Conservation (phyloP, 2,329 filamentous ascomycete species). For the Diaporthe velutina region DNA sequence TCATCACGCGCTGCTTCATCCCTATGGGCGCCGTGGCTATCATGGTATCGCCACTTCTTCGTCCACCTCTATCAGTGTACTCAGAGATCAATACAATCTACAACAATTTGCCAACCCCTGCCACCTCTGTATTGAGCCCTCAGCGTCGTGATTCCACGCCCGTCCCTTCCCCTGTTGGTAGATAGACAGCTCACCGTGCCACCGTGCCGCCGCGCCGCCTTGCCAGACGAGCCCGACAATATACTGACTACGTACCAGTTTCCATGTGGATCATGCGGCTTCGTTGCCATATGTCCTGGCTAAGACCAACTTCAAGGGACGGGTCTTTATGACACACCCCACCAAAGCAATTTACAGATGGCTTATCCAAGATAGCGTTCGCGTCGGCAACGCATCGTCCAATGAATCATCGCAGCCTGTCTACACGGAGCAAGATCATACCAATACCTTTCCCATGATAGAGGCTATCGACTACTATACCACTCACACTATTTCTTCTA, state of each 20-base stretch:
- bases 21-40: background rate
- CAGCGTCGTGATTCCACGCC: constrained; percentile 37
- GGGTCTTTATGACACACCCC: constrained; percentile 99
- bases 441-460: constrained; percentile 92
- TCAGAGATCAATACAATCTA: constrained; percentile 47
- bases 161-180: constrained; percentile 33
- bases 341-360: constrained; percentile 99
- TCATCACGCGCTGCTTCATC: constrained; percentile 38
- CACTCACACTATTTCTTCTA: constrained; percentile 95
- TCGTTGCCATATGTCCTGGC: constrained; percentile 97
- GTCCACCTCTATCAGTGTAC: constrained; percentile 40
- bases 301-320: constrained; percentile 97
- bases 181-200: constrained; percentile 17
- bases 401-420: constrained; percentile 78
- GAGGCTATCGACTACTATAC: constrained; percentile 99
- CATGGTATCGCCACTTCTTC: constrained; percentile 9
- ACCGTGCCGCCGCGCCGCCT: background rate
- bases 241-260: constrained; percentile 69
- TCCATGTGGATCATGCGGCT: constrained; percentile 98
- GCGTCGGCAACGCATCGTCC: constrained; percentile 81
- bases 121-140: constrained; percentile 39
- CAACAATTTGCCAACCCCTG: constrained; percentile 39
- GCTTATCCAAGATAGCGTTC: constrained; percentile 97
- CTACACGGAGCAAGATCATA: constrained; percentile 95
- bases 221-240: constrained; percentile 5